Base-by-base conservation (phyloP, 176 grass and related monocot genomes). In the Triticum turgidum region DNA sequence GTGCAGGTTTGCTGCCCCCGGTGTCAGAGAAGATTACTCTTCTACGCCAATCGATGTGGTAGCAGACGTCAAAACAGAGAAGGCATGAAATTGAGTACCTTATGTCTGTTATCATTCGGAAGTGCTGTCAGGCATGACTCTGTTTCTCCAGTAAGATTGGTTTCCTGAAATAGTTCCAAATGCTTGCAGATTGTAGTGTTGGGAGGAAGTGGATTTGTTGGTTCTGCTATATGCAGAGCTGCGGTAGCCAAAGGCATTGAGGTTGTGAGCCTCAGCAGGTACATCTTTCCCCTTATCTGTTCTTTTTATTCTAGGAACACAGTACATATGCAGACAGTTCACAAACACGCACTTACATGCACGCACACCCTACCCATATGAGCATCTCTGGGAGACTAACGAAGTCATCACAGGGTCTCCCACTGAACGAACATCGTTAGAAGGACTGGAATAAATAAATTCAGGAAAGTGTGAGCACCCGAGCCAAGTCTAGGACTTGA, bases 221-320 rank as follows among this genome's bases (percentile, higher is more conserved):
- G 97, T 61, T 96, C 97, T 49, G 86, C 97, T 74, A 92, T 96
- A 51, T 99, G 97, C 94, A 96, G 85, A 86, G 94, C 94, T 86
- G 94, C 94, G 35, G 89, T 91, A 18, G 86, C 88, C 11, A 96
- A 92, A 83, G 94, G 97, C 80, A 93, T 96, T 32, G 94, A 94
- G 86, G 97, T 94, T 51, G 94, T 93, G 77, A 96, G 97, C 86
- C 62, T 99, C 65, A 99, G 94, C 92, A 99, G 94, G 97, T 95
- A 59, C 80, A 33, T 64, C 9, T 73, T 81, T 88, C 27, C 59
- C 69, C 42, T 63, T 21, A 15, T 18, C 15, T 18, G 18, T 54
- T 54, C 1, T 54, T 47, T 1, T 52, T 17, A 1, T 52, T 52
- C 51, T 54, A 54, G 51, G 18, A 54, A 54, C 51, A 54, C 51